phyloP scores from a whole-genome alignment of 176 grass and related monocot species.

The Oryza rufipogon region DNA sequence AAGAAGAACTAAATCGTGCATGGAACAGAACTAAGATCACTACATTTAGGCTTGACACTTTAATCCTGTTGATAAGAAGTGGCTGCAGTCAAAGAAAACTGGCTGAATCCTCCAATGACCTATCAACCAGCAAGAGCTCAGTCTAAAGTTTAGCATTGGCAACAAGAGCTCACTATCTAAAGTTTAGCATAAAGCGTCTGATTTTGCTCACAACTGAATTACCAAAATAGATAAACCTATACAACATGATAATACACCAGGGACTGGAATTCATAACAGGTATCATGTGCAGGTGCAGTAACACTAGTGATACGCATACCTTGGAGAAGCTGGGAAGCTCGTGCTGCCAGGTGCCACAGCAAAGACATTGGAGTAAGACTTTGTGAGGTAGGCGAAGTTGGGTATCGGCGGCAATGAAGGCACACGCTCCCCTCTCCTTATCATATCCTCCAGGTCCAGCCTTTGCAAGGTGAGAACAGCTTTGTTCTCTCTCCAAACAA shows the following conservation, averaged over 20 bases:
- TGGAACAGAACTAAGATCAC: background rate
- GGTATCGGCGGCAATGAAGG: constrained; percentile 60
- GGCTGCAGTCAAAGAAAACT: constrained; percentile 19
- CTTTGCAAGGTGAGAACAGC: constrained; percentile 69
- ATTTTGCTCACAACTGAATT: background rate
- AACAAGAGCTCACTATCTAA: background rate
- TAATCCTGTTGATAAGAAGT: background rate
- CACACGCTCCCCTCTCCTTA: constrained; percentile 74
- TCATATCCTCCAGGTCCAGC: constrained; percentile 63
- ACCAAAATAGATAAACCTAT: constrained; percentile 6
- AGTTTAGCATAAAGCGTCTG: background rate
- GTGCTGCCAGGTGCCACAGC: constrained; percentile 48
- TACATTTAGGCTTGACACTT: background rate
- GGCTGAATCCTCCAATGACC: background rate
- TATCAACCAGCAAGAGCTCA: background rate
- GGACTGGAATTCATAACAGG: background rate
- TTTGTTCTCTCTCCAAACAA: constrained; percentile 82
- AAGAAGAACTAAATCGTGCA: background rate
- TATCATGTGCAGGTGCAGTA: background rate
- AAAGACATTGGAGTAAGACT: constrained; percentile 87
- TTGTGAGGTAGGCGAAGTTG: constrained; percentile 80
- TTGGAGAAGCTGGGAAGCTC: constrained; percentile 52
- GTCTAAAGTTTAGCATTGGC: background rate
- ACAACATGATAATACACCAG: constrained; percentile 5
- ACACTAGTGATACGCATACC: constrained; percentile 39